phyloP scores from a whole-genome alignment of 2,329 filamentous ascomycete genomes.

The Leptographium radiaticola region DNA sequence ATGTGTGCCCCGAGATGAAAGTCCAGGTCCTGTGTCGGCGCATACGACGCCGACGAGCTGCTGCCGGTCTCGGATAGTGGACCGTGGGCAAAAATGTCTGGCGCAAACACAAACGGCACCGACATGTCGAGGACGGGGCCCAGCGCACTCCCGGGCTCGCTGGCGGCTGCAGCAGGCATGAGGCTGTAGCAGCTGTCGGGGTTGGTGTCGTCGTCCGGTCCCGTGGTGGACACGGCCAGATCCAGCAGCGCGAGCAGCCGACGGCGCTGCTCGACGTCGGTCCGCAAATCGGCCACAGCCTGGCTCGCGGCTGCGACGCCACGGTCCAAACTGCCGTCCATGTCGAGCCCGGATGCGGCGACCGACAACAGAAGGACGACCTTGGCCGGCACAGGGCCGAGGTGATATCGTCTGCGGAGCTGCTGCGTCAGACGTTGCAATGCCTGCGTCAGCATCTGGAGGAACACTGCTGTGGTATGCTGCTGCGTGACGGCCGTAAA shows the following conservation, averaged over 20 bases:
- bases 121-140: background rate
- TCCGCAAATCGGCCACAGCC: background rate
- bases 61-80: too few relatives aligned
- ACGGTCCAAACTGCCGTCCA: background rate
- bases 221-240: background rate
- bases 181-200: too few relatives aligned
- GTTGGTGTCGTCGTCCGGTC: too few relatives aligned
- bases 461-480: slow-evolving; percentile 1
- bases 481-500: slow-evolving; percentile 1
- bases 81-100: too few relatives aligned
- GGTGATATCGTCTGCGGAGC: slow-evolving; percentile 2
- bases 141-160: too few relatives aligned
- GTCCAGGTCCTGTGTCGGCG: too few relatives aligned
- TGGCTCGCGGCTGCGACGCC: slow-evolving; percentile 2
- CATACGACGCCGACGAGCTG: too few relatives aligned
- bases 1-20: too few relatives aligned
- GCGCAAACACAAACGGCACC: too few relatives aligned
- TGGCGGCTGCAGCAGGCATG: too few relatives aligned
- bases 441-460: background rate
- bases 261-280: background rate
- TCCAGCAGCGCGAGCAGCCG: background rate
- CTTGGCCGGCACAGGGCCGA: slow-evolving; percentile 6
- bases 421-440: background rate
- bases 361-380: slow-evolving; percentile 3
- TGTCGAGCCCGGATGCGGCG: background rate